Percentiles rank a stretch among this genome's conserved stretches.
Conservation (phyloP, 495 filamentous ascomycete genomes). For the Penicillium arizonense region DNA sequence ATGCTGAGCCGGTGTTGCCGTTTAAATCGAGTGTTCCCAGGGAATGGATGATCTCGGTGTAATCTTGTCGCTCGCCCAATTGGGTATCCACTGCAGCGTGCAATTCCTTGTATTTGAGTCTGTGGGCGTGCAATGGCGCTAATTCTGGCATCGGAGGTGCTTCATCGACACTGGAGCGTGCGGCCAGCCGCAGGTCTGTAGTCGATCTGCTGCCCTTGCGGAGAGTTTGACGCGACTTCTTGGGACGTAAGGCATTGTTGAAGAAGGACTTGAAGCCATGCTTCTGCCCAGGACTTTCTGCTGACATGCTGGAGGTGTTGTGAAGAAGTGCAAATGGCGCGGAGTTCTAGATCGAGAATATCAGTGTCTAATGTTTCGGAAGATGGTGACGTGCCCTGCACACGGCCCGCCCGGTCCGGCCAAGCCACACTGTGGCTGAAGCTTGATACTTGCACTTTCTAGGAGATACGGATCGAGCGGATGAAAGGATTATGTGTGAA, state of each 20-base stretch:
- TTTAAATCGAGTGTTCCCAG: conserved; percentile 38
- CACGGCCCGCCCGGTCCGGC: conserved; percentile 11
- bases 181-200: conserved; percentile 31
- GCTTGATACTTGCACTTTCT: not conserved
- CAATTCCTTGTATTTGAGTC: conserved; percentile 34
- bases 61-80: conserved; percentile 48
- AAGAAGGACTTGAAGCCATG: conserved; percentile 35
- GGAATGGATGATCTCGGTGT: conserved; percentile 47
- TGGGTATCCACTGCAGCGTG: conserved; percentile 40
- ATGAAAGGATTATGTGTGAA: not conserved
- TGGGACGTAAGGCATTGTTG: conserved; percentile 37
- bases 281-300: conserved; percentile 34
- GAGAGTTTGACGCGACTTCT: conserved; percentile 47
- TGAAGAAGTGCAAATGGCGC: not conserved
- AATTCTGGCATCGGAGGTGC: conserved; percentile 36
- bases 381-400: conserved; percentile 2
- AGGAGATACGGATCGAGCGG: not conserved
- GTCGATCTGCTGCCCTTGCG: conserved; percentile 39
- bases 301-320: conserved; percentile 28
- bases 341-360: not conserved
- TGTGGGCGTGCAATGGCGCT: conserved; percentile 38
- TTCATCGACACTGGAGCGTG: conserved; percentile 23
- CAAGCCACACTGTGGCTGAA: conserved; percentile 3
- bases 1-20: conserved; percentile 18
- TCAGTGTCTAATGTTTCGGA: conserved; percentile 2